Percentiles rank a stretch among this genome's conserved stretches.
Conservation (phyloP, 768 basidiomycete species). For the Serendipita vermifera region DNA sequence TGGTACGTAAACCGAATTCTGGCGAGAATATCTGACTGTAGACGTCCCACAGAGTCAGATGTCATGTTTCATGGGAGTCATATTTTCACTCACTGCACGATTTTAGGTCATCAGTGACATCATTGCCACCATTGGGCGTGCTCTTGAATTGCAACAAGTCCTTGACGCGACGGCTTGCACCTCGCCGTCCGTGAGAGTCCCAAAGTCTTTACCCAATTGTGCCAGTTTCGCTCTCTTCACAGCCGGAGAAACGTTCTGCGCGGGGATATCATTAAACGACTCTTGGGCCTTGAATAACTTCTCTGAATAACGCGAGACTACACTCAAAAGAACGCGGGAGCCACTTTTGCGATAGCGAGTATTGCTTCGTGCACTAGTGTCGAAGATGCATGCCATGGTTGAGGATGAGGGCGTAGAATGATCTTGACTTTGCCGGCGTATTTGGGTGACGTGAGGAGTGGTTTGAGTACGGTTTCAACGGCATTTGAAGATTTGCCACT, state of each 20-base stretch:
- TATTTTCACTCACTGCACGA: slow-evolving; percentile 57
- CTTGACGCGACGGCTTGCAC: slow-evolving; percentile 41
- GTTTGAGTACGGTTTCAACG: slow-evolving; percentile 48
- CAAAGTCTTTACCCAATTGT: slow-evolving; percentile 33
- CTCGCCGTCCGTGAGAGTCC: slow-evolving; percentile 37
- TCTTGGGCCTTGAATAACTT: slow-evolving; percentile 60
- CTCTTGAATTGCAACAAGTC: slow-evolving; percentile 49
- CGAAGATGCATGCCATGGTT: slow-evolving; percentile 55
- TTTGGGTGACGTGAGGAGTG: slow-evolving; percentile 46
- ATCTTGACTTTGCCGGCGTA: slow-evolving; percentile 62
- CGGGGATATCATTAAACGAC: slow-evolving; percentile 69
- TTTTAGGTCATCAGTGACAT: slow-evolving; percentile 75
- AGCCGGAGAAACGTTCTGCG: slow-evolving; percentile 49
- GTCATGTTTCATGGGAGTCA: neutral
- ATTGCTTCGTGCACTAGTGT: slow-evolving; percentile 70
- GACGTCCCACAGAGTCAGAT: neutral
- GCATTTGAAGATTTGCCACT: slow-evolving; percentile 50
- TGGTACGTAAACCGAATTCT: slow-evolving; percentile 87
- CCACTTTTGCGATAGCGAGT: slow-evolving; percentile 58
- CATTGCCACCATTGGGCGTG: slow-evolving; percentile 65
- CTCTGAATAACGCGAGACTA: slow-evolving; percentile 60
- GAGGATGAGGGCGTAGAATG: slow-evolving; percentile 22
- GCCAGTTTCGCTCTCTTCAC: slow-evolving; percentile 67
- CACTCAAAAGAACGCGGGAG: slow-evolving; percentile 68
- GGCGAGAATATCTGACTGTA: slow-evolving; percentile 77